Conservation (phyloP, 352 stramenopile species). For the Globisporangium okanoganense region DNA sequence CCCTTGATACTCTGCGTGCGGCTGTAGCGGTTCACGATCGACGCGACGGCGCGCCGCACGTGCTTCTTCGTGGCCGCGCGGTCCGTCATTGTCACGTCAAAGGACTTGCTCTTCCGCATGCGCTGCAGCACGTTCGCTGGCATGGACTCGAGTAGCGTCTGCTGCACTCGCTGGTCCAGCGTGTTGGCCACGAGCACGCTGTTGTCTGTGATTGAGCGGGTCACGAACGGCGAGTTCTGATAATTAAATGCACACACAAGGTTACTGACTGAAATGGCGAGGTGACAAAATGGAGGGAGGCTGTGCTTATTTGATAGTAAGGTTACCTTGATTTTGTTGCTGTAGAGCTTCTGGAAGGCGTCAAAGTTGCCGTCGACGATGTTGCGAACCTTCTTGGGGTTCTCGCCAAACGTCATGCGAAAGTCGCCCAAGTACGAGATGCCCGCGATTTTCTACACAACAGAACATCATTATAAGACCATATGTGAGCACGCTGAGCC, state of each 20-base stretch:
- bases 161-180: constrained; percentile 25
- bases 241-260: background rate
- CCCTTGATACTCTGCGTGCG: constrained; percentile 88
- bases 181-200: constrained; percentile 51
- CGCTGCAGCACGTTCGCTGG: constrained; percentile 43
- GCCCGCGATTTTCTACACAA: constrained; percentile 72
- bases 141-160: constrained; percentile 45
- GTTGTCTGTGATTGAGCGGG: constrained; percentile 37
- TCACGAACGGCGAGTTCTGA: constrained; percentile 65
- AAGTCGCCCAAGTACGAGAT: constrained; percentile 90
- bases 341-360: constrained; percentile 73
- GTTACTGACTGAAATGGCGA: background rate
- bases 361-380: constrained; percentile 86
- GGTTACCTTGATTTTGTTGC: constrained; percentile 67
- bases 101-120: constrained; percentile 26
- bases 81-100: constrained; percentile 24
- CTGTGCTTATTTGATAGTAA: background rate
- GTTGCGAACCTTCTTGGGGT: constrained; percentile 89
- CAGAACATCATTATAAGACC: background rate
- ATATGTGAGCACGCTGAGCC: background rate
- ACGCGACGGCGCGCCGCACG: constrained; percentile 51
- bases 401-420: constrained; percentile 89
- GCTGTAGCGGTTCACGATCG: constrained; percentile 83
- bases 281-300: background rate
- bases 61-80: constrained; percentile 52